Percentiles rank a stretch among this genome's conserved stretches.
These are phyloP conservation scores for Aspergillus homomorphus DNA, from an alignment of 495 filamentous ascomycete genomes.

Conservation along the genomic window DNA sequence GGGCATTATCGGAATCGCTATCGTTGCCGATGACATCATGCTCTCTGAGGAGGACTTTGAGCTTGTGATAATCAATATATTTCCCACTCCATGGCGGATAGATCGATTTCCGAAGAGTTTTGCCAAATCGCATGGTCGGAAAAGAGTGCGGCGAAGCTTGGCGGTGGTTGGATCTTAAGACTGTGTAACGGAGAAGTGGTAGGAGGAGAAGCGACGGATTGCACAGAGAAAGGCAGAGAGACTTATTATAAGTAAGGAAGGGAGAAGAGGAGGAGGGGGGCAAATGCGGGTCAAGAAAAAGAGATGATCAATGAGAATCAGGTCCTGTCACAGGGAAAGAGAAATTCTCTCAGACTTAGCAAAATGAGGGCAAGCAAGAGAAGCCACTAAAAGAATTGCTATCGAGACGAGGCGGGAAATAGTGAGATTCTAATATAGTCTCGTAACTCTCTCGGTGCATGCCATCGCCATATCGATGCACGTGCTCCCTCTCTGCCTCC, in stretches of 20 bases:
- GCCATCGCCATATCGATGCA: constrained; percentile 4
- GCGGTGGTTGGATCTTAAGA: constrained; percentile 9
- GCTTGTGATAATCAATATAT: constrained; percentile 92
- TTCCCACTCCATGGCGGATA: constrained; percentile 88
- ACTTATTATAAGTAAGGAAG: background rate
- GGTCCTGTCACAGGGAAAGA: background rate
- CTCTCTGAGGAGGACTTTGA: constrained; percentile 85
- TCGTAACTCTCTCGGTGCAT: background rate
- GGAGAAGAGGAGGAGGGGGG: background rate
- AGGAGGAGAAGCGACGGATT: background rate
- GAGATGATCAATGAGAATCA: background rate
- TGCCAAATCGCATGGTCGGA: constrained; percentile 86
- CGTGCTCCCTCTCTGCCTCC: background rate
- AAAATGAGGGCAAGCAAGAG: background rate
- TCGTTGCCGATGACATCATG: constrained; percentile 46
- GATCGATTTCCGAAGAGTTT: constrained; percentile 71
- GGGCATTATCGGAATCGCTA: constrained; percentile 47
- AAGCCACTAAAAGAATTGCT: background rate
- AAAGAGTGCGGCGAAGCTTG: background rate
- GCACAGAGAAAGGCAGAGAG: background rate
- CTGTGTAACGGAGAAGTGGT: background rate
- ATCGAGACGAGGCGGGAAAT: background rate
- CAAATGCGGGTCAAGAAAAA: background rate
- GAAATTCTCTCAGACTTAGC: background rate
- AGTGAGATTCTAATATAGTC: constrained; percentile 3